Conservation (phyloP, 1,284 basidiomycete species). For the Microbotryum silenes-acaulis region DNA sequence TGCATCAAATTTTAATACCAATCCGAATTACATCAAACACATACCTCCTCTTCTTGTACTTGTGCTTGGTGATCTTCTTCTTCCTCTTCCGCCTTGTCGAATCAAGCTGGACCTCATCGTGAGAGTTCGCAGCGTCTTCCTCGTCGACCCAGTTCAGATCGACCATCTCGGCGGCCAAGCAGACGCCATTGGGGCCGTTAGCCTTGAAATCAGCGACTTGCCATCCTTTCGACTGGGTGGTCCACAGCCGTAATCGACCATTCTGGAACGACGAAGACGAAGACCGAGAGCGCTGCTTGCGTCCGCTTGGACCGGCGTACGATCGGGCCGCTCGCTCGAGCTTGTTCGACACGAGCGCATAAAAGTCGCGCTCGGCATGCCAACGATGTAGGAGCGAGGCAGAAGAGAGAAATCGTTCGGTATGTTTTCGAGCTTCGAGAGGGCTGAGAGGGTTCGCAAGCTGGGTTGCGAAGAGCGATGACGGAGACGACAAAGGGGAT, state of each 20-base stretch:
- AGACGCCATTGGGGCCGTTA: slow-evolving; percentile 3
- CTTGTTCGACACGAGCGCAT: slow-evolving; percentile 6
- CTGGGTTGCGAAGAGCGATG: slow-evolving; percentile 18
- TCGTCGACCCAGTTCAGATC: slow-evolving; percentile 15
- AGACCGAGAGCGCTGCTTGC: not conserved
- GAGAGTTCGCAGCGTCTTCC: slow-evolving; percentile 41
- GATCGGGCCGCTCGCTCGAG: slow-evolving; percentile 13
- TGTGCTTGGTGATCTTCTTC: slow-evolving; percentile 87
- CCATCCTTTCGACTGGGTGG: slow-evolving; percentile 22
- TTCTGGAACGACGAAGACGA: too few species aligned
- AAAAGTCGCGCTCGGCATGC: slow-evolving; percentile 16
- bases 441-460: slow-evolving; percentile 28
- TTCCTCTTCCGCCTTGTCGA: slow-evolving; percentile 70
- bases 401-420: slow-evolving; percentile 26
- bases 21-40: not conserved
- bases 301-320: not conserved
- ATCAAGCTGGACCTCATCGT: slow-evolving; percentile 53
- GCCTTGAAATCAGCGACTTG: slow-evolving; percentile 1
- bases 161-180: slow-evolving; percentile 23
- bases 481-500: slow-evolving; percentile 4
- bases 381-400: slow-evolving; percentile 17
- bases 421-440: slow-evolving; percentile 11
- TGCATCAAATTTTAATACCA: not conserved
- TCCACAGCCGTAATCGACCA: slow-evolving; percentile 17
- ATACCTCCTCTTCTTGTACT: slow-evolving; percentile 51